Evolutionary conservation across 1,139 yeast species (phyloP).

Genomic region (Hansenula sp.): DNA sequence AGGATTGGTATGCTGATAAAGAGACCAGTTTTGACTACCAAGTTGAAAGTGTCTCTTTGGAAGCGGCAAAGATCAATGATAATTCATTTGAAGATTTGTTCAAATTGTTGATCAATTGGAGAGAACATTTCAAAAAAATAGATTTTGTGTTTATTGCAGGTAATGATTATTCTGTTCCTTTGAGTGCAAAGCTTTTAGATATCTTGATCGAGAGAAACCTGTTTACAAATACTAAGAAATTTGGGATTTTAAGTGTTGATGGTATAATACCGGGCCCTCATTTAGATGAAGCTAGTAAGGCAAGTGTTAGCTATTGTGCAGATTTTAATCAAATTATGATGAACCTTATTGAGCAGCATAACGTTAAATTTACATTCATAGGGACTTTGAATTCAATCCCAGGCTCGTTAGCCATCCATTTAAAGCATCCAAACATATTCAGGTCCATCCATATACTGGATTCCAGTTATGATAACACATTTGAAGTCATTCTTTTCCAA

Average conservation of each 20-base stretch:
- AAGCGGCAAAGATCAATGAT: slow-evolving; percentile 11
- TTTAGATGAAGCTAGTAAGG: slow-evolving; percentile 2
- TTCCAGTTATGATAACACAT: slow-evolving; percentile 16
- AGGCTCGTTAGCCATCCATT: slow-evolving; percentile 36
- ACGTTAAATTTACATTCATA: slow-evolving; percentile 47
- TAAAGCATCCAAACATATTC: slow-evolving; percentile 51
- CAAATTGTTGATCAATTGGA: slow-evolving; percentile 20
- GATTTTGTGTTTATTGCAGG: slow-evolving; percentile 16
- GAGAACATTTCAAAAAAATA: slow-evolving; percentile 13
- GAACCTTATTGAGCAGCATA: slow-evolving; percentile 14
- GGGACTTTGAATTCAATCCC: slow-evolving; percentile 43
- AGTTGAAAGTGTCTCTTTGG: slow-evolving; percentile 16
- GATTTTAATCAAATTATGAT: slow-evolving; percentile 2
- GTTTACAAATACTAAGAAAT: slow-evolving; percentile 7
- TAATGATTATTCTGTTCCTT: slow-evolving; percentile 10
- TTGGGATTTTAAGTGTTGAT: slow-evolving; percentile 17
- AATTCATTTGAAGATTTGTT: slow-evolving; percentile 15
- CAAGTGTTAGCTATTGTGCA: neutral
- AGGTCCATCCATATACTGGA: slow-evolving; percentile 35
- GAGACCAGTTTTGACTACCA: slow-evolving; percentile 4
- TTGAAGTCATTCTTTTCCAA: slow-evolving; percentile 31
- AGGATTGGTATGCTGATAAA: slow-evolving; percentile 9
- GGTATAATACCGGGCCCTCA: slow-evolving; percentile 16
- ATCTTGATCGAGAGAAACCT: slow-evolving; percentile 12
- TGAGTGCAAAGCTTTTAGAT: slow-evolving; percentile 14